Conservation (phyloP, 345 rosid genomes). For the Ceriops tagal region DNA sequence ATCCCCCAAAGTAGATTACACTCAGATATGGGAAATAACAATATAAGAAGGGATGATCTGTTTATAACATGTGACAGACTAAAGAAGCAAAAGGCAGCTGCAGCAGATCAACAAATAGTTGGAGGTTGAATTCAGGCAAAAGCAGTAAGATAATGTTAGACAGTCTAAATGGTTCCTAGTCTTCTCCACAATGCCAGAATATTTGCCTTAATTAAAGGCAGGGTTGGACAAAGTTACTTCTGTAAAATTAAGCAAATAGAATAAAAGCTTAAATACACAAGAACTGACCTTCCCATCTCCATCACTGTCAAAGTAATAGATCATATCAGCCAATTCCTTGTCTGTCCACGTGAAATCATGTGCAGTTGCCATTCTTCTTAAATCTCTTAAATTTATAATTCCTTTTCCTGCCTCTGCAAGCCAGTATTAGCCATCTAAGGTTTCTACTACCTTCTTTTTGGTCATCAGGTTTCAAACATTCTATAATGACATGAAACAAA, state of each 20-base stretch:
- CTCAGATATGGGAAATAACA: no score
- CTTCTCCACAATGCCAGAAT: no score
- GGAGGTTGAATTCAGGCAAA: not conserved
- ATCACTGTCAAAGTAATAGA: conserved; percentile 61
- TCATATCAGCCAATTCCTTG: conserved; percentile 69
- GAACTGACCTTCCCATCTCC: conserved; percentile 64
- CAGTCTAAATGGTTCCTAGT: not conserved
- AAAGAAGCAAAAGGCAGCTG: no score
- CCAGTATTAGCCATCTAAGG: conserved; percentile 14
- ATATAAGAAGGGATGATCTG: no score
- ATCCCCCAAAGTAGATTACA: no score
- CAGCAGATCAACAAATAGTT: not conserved
- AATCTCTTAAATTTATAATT: conserved; percentile 45
- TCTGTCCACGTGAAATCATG: conserved; percentile 79
- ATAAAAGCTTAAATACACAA: not conserved
- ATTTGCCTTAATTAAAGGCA: no score
- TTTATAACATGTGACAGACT: no score
- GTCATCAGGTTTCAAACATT: not conserved
- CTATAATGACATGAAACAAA: not conserved
- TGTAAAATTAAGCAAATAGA: not conserved
- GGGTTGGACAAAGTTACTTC: no score
- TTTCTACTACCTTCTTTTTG: not conserved
- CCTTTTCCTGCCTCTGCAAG: conserved; percentile 67
- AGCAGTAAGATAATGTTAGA: not conserved
- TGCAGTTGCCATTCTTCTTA: conserved; percentile 45